These are phyloP conservation scores for Hymenotorrendiella dingleyae DNA, from an alignment of 2,329 filamentous ascomycete genomes.

Conservation along the genomic window DNA sequence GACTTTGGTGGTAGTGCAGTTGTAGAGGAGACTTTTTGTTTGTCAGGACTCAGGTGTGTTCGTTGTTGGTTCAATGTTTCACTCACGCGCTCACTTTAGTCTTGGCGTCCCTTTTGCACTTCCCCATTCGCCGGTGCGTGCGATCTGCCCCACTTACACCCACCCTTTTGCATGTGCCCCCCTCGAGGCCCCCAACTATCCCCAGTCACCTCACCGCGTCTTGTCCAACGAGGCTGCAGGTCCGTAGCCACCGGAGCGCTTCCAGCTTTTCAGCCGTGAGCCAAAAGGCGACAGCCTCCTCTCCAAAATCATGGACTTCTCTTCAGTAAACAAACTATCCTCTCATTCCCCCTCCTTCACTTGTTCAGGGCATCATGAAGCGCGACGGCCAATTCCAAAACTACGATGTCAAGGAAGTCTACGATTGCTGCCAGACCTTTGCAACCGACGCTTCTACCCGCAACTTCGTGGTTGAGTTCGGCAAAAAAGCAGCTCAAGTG, in stretches of 20 bases:
- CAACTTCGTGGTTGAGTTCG: conserved; percentile 64
- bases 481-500: conserved; percentile 46
- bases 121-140: too few species aligned
- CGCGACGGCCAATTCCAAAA: conserved; percentile 28
- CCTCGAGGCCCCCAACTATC: conserved; percentile 1
- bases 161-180: neutral
- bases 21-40: too few species aligned
- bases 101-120: too few species aligned
- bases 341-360: neutral
- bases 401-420: conserved; percentile 46
- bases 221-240: conserved; percentile 4
- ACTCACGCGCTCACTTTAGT: too few species aligned
- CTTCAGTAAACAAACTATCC: too few species aligned
- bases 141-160: too few species aligned
- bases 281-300: conserved; percentile 5
- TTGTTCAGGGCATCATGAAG: conserved; percentile 10
- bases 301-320: conserved; percentile 3
- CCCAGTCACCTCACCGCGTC: neutral
- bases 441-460: conserved; percentile 37
- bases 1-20: too few species aligned
- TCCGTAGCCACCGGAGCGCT: neutral
- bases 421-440: conserved; percentile 37
- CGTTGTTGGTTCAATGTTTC: too few species aligned
- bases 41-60: too few species aligned
- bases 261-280: neutral